These are phyloP conservation scores for Leptographium wingfieldii DNA, from an alignment of 2,329 filamentous ascomycete species.

Conservation along the genomic window DNA sequence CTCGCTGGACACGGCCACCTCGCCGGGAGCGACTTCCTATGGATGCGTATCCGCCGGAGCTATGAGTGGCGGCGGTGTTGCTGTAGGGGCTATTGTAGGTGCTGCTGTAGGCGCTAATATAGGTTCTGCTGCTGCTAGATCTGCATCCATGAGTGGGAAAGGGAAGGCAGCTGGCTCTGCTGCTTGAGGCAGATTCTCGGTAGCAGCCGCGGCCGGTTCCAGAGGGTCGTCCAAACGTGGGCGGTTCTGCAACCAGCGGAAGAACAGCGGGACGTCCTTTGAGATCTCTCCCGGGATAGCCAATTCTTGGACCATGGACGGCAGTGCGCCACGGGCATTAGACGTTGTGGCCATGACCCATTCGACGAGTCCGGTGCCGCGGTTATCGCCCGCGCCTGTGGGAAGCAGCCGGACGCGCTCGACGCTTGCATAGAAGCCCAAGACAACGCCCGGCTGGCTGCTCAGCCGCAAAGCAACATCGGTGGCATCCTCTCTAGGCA, in stretches of 20 bases:
- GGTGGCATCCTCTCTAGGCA: background rate
- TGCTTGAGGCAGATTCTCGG: too few species aligned
- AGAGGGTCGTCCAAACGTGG: background rate
- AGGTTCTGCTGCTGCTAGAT: too few species aligned
- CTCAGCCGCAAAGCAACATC: constrained; percentile 10
- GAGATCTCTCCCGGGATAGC: constrained; percentile 49
- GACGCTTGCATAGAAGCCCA: constrained; percentile 51
- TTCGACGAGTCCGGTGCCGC: constrained; percentile 31
- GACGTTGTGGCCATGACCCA: constrained; percentile 72
- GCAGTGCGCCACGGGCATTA: constrained; percentile 55
- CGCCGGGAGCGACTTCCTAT: background rate
- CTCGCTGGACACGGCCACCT: background rate
- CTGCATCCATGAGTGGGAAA: too few species aligned
- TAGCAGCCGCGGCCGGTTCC: background rate
- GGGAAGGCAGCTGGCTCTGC: too few species aligned
- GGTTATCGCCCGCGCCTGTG: constrained; percentile 9
- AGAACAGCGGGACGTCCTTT: constrained; percentile 59
- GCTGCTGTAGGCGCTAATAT: too few species aligned
- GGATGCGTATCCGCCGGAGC: background rate
- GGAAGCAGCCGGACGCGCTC: constrained; percentile 43
- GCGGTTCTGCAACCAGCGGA: constrained; percentile 40
- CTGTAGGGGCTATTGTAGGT: too few species aligned
- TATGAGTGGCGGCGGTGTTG: too few species aligned
- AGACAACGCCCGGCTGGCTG: constrained; percentile 28
- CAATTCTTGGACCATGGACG: constrained; percentile 51